Evolutionary conservation across 495 filamentous ascomycete species (phyloP), one percentile per base, ranked within the genome.

Genomic region (Massariosphaeria phaeospora): DNA sequence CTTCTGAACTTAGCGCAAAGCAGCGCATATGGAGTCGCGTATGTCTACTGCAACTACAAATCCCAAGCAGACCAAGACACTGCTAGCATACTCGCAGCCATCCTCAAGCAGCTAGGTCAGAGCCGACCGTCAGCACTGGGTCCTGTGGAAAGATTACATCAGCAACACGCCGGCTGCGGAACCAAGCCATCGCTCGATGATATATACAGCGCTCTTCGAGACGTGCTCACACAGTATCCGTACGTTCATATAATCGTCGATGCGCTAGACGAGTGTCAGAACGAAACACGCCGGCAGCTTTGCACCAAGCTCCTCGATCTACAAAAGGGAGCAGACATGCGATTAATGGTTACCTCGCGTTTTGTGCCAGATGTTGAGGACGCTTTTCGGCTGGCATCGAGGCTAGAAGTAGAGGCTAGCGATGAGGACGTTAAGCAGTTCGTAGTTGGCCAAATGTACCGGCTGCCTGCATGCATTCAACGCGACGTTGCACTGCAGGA

Each of bases 221-320:
- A 53, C 10, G 59, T 69, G 12, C 57, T 48, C 25, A 33, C 42
- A 0, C 35, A 33, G 7, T 70, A 63, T 46, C 63, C 66, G 6
- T 59, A 42, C 36, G 58, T 68, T 11, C 73, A 70, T 49, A 61
- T 79, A 33, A 54, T 79, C 11, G 48, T 78, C 17, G 75, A 78
- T 53, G 74, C 74, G 25, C 62, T 77, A 11, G 73, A 77, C 56
- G 75, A 77, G 57, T 72, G 68, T 44, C 21, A 39, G 44, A 30
- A 55, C 27, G 18, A 31, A 1, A 44, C 42, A 13, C 20, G 53
- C 1, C 15, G 24, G 23, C 43, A 56, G 25, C 57, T 74, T 55
- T 53, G 72, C 12, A 56, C 52, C 23, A 64, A 63, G 21, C 50
- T 76, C 18, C 66, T 64, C 27, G 58, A 50, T 13, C 52, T 74